Percentiles rank a stretch among this genome's conserved stretches.
These are phyloP conservation scores for Calocybe cyanea DNA, from an alignment of 768 basidiomycete species.

Conservation along the genomic window DNA sequence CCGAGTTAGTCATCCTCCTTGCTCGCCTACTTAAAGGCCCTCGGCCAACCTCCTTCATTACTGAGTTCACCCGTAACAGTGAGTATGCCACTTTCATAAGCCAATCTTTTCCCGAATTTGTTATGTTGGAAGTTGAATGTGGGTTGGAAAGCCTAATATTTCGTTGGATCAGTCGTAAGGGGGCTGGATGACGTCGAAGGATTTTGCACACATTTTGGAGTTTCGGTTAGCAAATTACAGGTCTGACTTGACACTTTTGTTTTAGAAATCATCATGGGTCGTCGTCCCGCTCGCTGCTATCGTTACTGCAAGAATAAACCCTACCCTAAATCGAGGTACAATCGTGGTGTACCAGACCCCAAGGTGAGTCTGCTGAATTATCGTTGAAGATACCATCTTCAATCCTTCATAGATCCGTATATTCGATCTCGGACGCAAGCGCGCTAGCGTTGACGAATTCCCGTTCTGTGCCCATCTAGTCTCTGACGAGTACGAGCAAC, in stretches of 20 bases:
- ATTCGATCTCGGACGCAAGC: slow-evolving; percentile 94
- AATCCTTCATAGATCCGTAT: slow-evolving; percentile 73
- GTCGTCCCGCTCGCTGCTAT: slow-evolving; percentile 97
- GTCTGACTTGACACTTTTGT: neutral
- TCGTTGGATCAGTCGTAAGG: slow-evolving; percentile 11
- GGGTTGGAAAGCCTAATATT: neutral
- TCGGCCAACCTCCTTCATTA: neutral
- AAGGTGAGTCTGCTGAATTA: slow-evolving; percentile 49
- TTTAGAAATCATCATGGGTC: slow-evolving; percentile 63
- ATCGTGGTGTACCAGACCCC: slow-evolving; percentile 97
- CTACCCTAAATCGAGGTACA: slow-evolving; percentile 92
- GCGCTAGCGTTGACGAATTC: slow-evolving; percentile 96
- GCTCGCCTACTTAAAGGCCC: slow-evolving; percentile 15
- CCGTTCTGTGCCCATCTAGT: slow-evolving; percentile 96
- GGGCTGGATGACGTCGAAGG: slow-evolving; percentile 16
- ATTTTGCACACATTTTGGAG: slow-evolving; percentile 3
- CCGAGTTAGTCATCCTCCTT: slow-evolving; percentile 16
- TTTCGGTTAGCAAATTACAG: slow-evolving; percentile 2
- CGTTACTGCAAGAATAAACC: slow-evolving; percentile 99
- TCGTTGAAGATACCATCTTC: neutral
- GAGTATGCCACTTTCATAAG: slow-evolving; percentile 10
- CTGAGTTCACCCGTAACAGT: slow-evolving; percentile 9
- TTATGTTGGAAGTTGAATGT: neutral
- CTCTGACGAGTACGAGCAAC: slow-evolving; percentile 97
- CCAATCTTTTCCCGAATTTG: neutral